Conservation (phyloP, 2,329 filamentous ascomycete genomes). For the Alternaria ethzedia region DNA sequence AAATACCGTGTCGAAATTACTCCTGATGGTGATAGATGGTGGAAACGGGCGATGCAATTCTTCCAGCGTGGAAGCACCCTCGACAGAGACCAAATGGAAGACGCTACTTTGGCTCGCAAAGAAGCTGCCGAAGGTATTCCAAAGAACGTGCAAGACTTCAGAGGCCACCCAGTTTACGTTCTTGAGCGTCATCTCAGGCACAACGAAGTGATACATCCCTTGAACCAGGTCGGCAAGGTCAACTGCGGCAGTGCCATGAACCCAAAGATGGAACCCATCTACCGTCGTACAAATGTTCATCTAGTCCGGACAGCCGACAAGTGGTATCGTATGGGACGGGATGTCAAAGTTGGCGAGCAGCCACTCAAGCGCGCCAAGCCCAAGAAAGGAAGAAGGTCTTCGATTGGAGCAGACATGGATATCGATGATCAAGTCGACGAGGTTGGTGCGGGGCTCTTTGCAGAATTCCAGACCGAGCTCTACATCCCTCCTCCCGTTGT, state of each 20-base stretch:
- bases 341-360: slow-evolving; percentile 77
- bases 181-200: slow-evolving; percentile 83
- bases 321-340: slow-evolving; percentile 88
- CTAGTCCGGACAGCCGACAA: slow-evolving; percentile 79
- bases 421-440: slow-evolving; percentile 48
- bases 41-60: slow-evolving; percentile 56
- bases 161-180: slow-evolving; percentile 76
- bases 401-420: slow-evolving; percentile 39
- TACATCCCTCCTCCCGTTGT: slow-evolving; percentile 80
- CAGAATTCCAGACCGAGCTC: slow-evolving; percentile 67
- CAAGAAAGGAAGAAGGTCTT: slow-evolving; percentile 36
- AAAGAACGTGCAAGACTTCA: slow-evolving; percentile 84
- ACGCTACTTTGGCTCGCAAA: slow-evolving; percentile 73
- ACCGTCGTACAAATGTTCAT: slow-evolving; percentile 80
- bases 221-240: slow-evolving; percentile 77
- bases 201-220: slow-evolving; percentile 81
- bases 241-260: slow-evolving; percentile 66
- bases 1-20: slow-evolving; percentile 78
- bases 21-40: slow-evolving; percentile 63
- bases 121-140: slow-evolving; percentile 82
- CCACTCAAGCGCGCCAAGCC: slow-evolving; percentile 72
- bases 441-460: slow-evolving; percentile 63
- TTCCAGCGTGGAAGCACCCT: slow-evolving; percentile 44
- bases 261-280: slow-evolving; percentile 76
- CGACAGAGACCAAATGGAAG: slow-evolving; percentile 84